Base-by-base conservation (phyloP, 768 basidiomycete species). In the Tephrocybe sp. region DNA sequence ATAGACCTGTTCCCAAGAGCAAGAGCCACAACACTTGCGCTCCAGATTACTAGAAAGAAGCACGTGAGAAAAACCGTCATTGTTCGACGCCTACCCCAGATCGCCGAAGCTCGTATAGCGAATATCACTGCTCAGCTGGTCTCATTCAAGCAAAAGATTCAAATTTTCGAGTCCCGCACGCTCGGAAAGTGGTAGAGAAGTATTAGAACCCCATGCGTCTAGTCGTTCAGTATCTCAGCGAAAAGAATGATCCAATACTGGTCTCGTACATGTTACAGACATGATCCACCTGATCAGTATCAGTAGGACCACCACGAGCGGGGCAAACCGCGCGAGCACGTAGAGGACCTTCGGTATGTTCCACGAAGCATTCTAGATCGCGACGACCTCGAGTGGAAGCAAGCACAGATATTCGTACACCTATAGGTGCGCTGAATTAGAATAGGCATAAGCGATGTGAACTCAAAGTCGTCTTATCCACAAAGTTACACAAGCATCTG, bases 41-140 rank as follows among this genome's bases (percentile, higher is more conserved):
- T 17, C 49, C 49, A 51, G 13, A n/a, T 30, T 5, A 19, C 35
- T 5, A 38, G 14, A 26, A 51, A 51, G 23, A 51, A 51, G 32
- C 22, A 36, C 2, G 13, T 1, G 32, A 51, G 42, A 19, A 51
- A 51, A 2, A 51, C 30, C 2, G 42, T 44, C n/a, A 45, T 45
- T 13, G 7, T 12, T 17, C 49, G 49, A 11, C 34, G 17, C 38
- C 49, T 45, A 20, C 26, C 35, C 43, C 42, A 51, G 14, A 51
- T 43, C 13, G 49, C 49, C 49, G 42, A 51, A 1, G 49, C 45
- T 5, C 49, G n/a, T 14, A 51, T 26, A 16, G 49, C 49, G 13
- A 51, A 51, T 44, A 51, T 39, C 23, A 39, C 49, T 51, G 17
- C n/a, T n/a, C n/a, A n/a, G n/a, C n/a, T n/a, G n/a, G n/a, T n/a